Conservation (phyloP, 352 stramenopile genomes). For the Phytophthora pseudosyringae region DNA sequence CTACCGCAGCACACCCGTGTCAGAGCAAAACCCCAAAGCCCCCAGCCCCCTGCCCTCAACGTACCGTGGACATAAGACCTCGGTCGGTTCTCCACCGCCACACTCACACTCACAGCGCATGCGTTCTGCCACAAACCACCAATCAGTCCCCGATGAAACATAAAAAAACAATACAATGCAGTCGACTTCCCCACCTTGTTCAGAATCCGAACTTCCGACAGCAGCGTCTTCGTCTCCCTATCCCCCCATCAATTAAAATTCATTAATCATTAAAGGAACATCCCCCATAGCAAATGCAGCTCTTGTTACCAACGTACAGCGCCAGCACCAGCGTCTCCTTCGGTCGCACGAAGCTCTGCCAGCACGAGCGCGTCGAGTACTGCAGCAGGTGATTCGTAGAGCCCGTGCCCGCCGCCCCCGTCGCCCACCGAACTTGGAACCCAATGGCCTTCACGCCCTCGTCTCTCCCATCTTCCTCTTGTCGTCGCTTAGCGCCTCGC, state of each 20-base stretch:
- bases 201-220: conserved; percentile 73
- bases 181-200: conserved; percentile 56
- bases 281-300: neutral
- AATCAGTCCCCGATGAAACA: neutral
- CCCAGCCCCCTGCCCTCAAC: neutral
- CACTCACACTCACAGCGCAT: conserved; percentile 64
- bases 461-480: conserved; percentile 3
- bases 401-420: conserved; percentile 36
- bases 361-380: conserved; percentile 64
- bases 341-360: conserved; percentile 63
- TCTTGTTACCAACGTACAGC: conserved; percentile 38
- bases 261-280: neutral
- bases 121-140: conserved; percentile 49
- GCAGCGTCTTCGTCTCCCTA: conserved; percentile 67
- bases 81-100: conserved; percentile 69
- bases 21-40: neutral
- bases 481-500: neutral
- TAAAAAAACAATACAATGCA: neutral
- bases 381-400: conserved; percentile 48
- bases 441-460: conserved; percentile 25
- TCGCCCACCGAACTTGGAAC: conserved; percentile 53
- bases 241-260: neutral
- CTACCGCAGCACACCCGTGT: conserved; percentile 26
- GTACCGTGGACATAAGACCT: conserved; percentile 67
- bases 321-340: conserved; percentile 62